A percentile compares a stretch with the other conserved stretches of the same genome.
Evolutionary conservation across 2,329 filamentous ascomycete species (phyloP).

Genomic region (Phoma sp.): DNA sequence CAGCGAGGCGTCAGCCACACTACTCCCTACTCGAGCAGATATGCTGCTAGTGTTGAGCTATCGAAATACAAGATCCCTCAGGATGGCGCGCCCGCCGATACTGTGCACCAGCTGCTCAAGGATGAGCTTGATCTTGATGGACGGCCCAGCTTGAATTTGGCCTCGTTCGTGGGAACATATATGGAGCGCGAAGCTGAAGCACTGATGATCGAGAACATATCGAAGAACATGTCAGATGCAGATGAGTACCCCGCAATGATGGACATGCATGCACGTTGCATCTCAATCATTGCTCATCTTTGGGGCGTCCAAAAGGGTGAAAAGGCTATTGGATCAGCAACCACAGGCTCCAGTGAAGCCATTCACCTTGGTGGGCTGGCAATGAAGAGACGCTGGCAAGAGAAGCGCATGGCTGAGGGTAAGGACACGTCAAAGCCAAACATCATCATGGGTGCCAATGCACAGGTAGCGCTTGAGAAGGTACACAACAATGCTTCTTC

Average conservation of each 20-base stretch:
- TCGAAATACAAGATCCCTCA: constrained; percentile 66
- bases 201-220: constrained; percentile 71
- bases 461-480: constrained; percentile 75
- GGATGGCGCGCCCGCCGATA: constrained; percentile 65
- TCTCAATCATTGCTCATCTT: constrained; percentile 71
- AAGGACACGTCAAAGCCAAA: constrained; percentile 71
- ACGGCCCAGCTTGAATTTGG: constrained; percentile 71
- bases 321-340: constrained; percentile 71
- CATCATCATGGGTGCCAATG: constrained; percentile 76
- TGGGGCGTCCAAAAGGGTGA: constrained; percentile 69
- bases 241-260: constrained; percentile 55
- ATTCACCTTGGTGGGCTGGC: constrained; percentile 74
- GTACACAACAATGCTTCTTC: neutral
- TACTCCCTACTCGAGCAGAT: constrained; percentile 64
- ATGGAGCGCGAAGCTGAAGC: constrained; percentile 71
- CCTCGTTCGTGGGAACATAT: constrained; percentile 73
- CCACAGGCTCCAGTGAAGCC: constrained; percentile 73
- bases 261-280: constrained; percentile 69
- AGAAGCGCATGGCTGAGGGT: constrained; percentile 63
- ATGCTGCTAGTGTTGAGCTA: constrained; percentile 61
- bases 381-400: constrained; percentile 73
- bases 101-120: constrained; percentile 67
- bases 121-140: constrained; percentile 51
- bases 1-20: constrained; percentile 56
- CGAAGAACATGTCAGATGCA: constrained; percentile 75